Base-by-base conservation (phyloP, 176 grass and related monocot species). In the Puccinellia tenuiflora region DNA sequence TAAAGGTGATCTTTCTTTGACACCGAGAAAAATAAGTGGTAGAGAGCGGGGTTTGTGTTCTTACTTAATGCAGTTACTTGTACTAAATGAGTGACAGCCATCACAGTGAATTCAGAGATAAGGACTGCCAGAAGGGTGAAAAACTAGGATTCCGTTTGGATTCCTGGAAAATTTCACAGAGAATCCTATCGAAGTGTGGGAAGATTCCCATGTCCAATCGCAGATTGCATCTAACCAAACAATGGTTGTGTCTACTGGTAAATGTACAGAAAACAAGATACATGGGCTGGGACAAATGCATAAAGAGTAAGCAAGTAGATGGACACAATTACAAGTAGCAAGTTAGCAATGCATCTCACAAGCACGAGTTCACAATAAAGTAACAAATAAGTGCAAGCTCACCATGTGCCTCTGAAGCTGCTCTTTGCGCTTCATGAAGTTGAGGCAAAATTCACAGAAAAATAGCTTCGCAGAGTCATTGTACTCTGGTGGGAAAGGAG, bases 351-450 rank as follows among this genome's bases (percentile, higher is more conserved):
- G 81, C 22, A 73, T 73, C 11, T 56, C 38, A 74, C 11, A 86
- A 53, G 13, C 29, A 40, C 26, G 14, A 63, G 40, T 60, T 37
- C 25, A 29, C 13, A 42, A 70, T 51, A 30, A 1, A 45, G 9
- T 5, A 71, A 76, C 13, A 83, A 73, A 62, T 81, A 81, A 59
- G 59, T 42, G 53, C 75, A 65, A 88, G 39, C 93, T 85, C 70
- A 99, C 97, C 97, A 99, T 99, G 82, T 99, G 97, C 85, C 97
- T 84, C 81, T 96, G 97, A 85, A 99, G 93, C 77, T 99, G 97
- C 84, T 99, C 97, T 78, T 99, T 99, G 70, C 93, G 93, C 84
- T 99, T 99, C 97, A 99, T 96, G 75, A 99, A 99, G 83, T 93
- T 99, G 68, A 99, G 97, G 81, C 97, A 99, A 86, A 99, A 96